Evolutionary conservation across 345 rosid genomes (phyloP).

Genomic region (Linum tenue): DNA sequence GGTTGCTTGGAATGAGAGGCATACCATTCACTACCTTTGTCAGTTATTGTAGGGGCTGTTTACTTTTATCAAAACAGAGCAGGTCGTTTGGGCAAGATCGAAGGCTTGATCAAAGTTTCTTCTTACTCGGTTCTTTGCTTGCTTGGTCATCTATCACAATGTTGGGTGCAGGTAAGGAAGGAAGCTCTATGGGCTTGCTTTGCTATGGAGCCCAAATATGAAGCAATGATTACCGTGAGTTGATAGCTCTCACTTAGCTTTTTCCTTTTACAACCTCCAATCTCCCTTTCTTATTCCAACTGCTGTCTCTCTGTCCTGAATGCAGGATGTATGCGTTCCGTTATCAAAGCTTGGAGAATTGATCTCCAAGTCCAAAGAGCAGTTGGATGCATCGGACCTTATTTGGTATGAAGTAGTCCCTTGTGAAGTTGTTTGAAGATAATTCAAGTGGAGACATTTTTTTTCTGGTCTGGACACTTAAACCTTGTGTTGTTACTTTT

Average conservation of each 20-base stretch:
- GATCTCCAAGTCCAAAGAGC: conserved; percentile 62
- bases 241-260: neutral
- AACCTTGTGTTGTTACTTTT: conserved; percentile 1
- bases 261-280: no score
- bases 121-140: neutral
- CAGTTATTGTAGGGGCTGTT: neutral
- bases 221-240: conserved; percentile 77
- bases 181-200: conserved; percentile 87
- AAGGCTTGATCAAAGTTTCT: neutral
- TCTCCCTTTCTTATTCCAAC: neutral
- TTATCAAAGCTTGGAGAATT: conserved; percentile 68
- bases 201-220: conserved; percentile 78
- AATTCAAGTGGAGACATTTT: neutral
- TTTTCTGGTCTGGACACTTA: neutral
- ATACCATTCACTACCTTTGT: neutral
- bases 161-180: conserved; percentile 63
- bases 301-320: neutral
- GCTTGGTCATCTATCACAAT: neutral
- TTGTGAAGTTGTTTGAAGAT: neutral
- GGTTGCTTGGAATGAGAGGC: conserved; percentile 6
- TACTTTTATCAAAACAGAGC: neutral
- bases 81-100: no score
- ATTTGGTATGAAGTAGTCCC: conserved; percentile 36
- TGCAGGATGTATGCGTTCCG: conserved; percentile 92
- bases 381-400: conserved; percentile 62